Evolutionary conservation across 352 stramenopile genomes (phyloP).

Genomic region (Lagenidium giganteum): DNA sequence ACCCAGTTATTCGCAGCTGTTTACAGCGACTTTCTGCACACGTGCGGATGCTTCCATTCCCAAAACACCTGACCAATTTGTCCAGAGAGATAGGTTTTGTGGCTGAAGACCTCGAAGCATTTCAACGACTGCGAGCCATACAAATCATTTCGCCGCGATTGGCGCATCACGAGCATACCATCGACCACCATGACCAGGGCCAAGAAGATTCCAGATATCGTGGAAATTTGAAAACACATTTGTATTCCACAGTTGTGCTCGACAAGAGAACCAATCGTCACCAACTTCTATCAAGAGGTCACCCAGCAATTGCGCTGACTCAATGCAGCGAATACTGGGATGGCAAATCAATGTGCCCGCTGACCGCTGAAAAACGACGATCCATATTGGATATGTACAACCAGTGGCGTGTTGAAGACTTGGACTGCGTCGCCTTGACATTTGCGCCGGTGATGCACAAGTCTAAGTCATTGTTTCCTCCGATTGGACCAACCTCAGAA

Average conservation of each 20-base stretch:
- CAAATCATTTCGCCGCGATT: constrained; percentile 81
- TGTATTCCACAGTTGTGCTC: constrained; percentile 82
- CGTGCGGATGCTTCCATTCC: constrained; percentile 81
- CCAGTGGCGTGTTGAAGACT: constrained; percentile 82
- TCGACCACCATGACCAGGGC: constrained; percentile 80
- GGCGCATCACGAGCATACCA: constrained; percentile 78
- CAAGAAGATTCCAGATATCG: constrained; percentile 81
- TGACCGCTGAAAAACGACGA: constrained; percentile 74
- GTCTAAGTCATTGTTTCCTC: too few relatives aligned
- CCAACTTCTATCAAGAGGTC: constrained; percentile 71
- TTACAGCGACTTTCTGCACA: constrained; percentile 77
- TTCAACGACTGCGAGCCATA: constrained; percentile 65
- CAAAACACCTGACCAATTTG: constrained; percentile 74
- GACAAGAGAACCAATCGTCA: constrained; percentile 78
- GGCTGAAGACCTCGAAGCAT: constrained; percentile 53
- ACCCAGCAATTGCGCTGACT: constrained; percentile 63
- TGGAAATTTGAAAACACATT: constrained; percentile 80
- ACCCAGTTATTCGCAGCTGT: constrained; percentile 56
- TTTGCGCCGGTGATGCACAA: constrained; percentile 80
- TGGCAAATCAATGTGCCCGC: constrained; percentile 80
- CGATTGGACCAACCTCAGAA: too few relatives aligned
- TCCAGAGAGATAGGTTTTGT: constrained; percentile 82
- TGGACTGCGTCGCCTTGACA: constrained; percentile 80
- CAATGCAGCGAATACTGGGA: constrained; percentile 87
- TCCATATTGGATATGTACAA: constrained; percentile 87